Conservation (phyloP, 2,329 filamentous ascomycete genomes). For the Penicillium crustosum region DNA sequence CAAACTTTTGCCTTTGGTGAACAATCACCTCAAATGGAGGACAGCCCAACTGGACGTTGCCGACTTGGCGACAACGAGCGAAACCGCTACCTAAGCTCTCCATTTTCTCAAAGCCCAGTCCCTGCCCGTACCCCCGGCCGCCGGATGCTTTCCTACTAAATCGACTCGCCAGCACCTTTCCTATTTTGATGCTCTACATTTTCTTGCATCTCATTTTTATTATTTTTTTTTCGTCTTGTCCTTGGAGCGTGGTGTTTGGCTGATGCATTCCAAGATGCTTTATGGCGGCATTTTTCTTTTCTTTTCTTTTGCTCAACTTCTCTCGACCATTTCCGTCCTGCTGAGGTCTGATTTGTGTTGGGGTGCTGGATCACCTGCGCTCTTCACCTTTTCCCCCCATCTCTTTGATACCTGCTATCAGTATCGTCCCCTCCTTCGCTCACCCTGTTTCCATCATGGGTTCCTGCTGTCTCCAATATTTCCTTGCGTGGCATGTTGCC, state of each 20-base stretch:
- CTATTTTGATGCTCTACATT: conserved; percentile 11
- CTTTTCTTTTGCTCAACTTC: conserved; percentile 18
- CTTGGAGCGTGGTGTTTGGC: conserved; percentile 27
- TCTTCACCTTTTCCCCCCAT: conserved; percentile 2
- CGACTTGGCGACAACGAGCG: conserved; percentile 36
- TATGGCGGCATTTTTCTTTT: conserved; percentile 15
- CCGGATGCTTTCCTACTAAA: conserved; percentile 46
- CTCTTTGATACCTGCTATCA: conserved; percentile 10
- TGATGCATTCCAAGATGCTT: conserved; percentile 17
- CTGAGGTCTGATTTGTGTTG: background rate
- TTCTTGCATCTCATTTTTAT: background rate
- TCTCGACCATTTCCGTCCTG: background rate
- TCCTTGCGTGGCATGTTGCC: conserved; percentile 13
- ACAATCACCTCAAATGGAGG: conserved; percentile 59
- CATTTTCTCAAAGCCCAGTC: conserved; percentile 38
- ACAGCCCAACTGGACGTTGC: conserved; percentile 59
- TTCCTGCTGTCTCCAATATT: conserved; percentile 2
- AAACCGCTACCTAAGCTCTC: conserved; percentile 35
- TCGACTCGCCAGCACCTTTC: background rate
- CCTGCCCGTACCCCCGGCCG: conserved; percentile 40
- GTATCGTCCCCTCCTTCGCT: conserved; percentile 23
- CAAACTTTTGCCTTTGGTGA: conserved; percentile 96
- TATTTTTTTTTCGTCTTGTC: conserved; percentile 18
- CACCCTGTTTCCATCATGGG: conserved; percentile 5
- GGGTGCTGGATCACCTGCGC: conserved; percentile 8